A percentile compares a stretch with the other conserved stretches of the same genome.
phyloP scores from a whole-genome alignment of 768 basidiomycete species.

The Hericium rajendrae region DNA sequence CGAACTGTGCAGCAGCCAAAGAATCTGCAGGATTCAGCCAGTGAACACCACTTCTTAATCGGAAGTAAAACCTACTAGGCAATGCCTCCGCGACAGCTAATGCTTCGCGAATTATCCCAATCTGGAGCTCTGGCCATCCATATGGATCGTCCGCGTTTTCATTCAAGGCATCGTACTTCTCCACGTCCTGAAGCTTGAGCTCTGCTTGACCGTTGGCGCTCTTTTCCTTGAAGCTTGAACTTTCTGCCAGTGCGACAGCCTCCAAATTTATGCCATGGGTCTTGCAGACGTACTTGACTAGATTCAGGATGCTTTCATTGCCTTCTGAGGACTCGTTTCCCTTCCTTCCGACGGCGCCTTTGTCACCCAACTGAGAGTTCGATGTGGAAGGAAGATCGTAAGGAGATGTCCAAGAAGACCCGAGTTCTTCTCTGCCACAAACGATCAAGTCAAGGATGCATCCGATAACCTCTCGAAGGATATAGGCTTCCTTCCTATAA shows the following conservation, averaged over 20 bases:
- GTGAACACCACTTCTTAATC: neutral
- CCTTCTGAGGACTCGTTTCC: constrained; percentile 68
- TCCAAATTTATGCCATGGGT: constrained; percentile 78
- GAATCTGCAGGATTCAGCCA: constrained; percentile 46
- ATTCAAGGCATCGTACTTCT: constrained; percentile 24
- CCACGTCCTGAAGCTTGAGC: constrained; percentile 14
- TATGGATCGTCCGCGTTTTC: constrained; percentile 42
- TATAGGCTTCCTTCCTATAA: constrained; percentile 78
- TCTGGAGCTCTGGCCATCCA: constrained; percentile 94
- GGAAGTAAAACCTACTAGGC: constrained; percentile 50
- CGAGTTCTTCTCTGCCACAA: constrained; percentile 71
- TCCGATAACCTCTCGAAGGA: constrained; percentile 78
- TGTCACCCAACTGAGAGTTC: constrained; percentile 18
- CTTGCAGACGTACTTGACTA: constrained; percentile 67
- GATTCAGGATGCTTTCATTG: constrained; percentile 68
- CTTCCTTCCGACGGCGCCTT: constrained; percentile 59
- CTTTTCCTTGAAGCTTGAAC: neutral
- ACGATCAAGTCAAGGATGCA: constrained; percentile 79
- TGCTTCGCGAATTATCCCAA: constrained; percentile 88
- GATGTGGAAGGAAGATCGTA: constrained; percentile 20
- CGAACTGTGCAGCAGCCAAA: constrained; percentile 75
- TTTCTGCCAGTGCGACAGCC: constrained; percentile 43
- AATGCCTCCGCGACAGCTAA: constrained; percentile 86
- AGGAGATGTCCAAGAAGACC: constrained; percentile 31
- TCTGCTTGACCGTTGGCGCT: constrained; percentile 2